Conservation (phyloP, 306 rosid genomes). For the Morella rubra region DNA sequence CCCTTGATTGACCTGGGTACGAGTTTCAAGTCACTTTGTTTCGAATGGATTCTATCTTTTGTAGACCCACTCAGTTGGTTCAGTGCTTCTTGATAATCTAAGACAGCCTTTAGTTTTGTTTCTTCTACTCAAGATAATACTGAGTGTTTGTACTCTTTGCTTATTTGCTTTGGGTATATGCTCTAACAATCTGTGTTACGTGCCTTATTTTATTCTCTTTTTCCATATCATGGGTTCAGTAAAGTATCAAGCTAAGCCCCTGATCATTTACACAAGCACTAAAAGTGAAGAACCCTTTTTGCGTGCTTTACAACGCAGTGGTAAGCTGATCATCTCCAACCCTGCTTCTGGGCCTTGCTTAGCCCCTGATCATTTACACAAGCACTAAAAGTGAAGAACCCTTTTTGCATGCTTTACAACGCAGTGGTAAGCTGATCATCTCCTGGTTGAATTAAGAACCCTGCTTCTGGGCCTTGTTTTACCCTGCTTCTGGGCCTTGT, state of each 20-base stretch:
- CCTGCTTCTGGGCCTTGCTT: conserved; percentile 49
- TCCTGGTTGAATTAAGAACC: conserved; percentile 19
- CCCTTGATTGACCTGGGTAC: conserved; percentile 86
- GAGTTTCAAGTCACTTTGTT: conserved; percentile 29
- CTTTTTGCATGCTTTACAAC: conserved; percentile 85
- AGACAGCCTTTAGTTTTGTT: conserved; percentile 17
- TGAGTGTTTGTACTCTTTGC: not conserved
- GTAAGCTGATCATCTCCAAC: conserved; percentile 47
- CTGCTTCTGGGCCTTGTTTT: conserved; percentile 51
- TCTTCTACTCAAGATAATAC: conserved; percentile 7
- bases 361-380: conserved; percentile 78
- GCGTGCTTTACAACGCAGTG: conserved; percentile 83
- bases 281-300: conserved; percentile 84
- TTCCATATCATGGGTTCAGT: conserved; percentile 51
- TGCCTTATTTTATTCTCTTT: conserved; percentile 23
- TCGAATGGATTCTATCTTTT: conserved; percentile 23
- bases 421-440: conserved; percentile 59
- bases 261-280: conserved; percentile 82
- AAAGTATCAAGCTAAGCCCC: conserved; percentile 90
- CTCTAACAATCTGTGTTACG: conserved; percentile 9
- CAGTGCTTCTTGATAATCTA: conserved; percentile 22
- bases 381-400: conserved; percentile 90
- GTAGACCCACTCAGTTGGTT: conserved; percentile 18
- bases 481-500: conserved; percentile 52
- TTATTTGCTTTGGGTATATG: conserved; percentile 5